These are phyloP conservation scores for Leccinum obscurum DNA, from an alignment of 768 basidiomycete genomes.

Conservation along the genomic window DNA sequence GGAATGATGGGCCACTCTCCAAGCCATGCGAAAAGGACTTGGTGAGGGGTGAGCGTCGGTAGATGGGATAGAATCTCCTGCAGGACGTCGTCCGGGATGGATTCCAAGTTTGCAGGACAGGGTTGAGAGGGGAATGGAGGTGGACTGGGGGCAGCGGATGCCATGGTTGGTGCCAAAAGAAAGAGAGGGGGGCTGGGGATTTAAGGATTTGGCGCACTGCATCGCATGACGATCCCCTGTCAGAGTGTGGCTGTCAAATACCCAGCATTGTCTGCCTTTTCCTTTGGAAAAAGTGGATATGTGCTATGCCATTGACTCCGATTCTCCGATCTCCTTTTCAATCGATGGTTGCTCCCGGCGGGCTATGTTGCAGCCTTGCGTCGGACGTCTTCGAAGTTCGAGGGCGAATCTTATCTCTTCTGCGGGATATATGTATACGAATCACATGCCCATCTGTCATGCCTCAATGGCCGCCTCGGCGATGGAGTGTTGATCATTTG, in stretches of 20 bases:
- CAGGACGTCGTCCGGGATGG: conserved; percentile 14
- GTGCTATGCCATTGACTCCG: too few relatives aligned
- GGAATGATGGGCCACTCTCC: not conserved
- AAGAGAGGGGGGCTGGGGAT: too few relatives aligned
- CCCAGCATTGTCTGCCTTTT: not conserved
- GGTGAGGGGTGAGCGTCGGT: conserved; percentile 1
- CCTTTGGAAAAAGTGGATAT: not conserved
- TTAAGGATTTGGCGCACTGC: not conserved
- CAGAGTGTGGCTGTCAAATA: not conserved
- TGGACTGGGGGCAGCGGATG: not conserved
- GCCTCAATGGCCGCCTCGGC: too few relatives aligned
- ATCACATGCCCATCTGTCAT: not conserved
- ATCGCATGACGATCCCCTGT: not conserved
- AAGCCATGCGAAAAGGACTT: not conserved
- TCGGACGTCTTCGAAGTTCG: not conserved
- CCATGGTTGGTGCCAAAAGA: not conserved
- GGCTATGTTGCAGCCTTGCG: not conserved
- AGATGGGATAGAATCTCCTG: conserved; percentile 13
- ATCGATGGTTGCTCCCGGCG: not conserved
- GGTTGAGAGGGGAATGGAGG: not conserved
- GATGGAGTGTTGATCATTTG: too few relatives aligned
- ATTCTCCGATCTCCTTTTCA: too few relatives aligned
- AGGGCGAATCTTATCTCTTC: not conserved
- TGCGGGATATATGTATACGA: not conserved
- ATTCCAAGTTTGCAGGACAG: conserved; percentile 4